Evolutionary conservation across 345 rosid species (phyloP).

Genomic region (Erodium maritimum): DNA sequence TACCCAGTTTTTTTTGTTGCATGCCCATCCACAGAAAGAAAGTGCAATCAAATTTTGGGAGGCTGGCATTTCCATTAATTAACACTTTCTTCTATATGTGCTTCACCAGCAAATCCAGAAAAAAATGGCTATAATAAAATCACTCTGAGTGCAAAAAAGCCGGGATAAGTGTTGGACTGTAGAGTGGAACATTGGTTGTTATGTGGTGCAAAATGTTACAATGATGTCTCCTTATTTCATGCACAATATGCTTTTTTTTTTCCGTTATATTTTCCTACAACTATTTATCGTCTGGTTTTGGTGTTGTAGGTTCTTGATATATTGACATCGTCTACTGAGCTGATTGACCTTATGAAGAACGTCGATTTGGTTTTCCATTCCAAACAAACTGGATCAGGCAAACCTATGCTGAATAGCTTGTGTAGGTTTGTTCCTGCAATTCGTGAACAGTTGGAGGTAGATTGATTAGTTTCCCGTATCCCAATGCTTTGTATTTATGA

Average conservation of each 20-base stretch:
- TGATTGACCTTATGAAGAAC: constrained; percentile 53
- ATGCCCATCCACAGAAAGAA: neutral
- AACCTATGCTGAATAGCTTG: constrained; percentile 29
- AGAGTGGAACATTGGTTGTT: neutral
- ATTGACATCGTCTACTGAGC: constrained; percentile 68
- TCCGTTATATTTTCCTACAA: neutral
- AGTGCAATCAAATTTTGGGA: neutral
- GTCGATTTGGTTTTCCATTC: constrained; percentile 53
- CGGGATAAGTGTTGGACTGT: neutral
- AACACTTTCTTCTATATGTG: too few species aligned
- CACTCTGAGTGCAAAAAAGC: too few species aligned
- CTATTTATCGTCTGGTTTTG: constrained; percentile 8
- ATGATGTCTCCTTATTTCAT: neutral
- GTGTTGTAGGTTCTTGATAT: constrained; percentile 45
- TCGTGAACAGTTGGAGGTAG: constrained; percentile 70
- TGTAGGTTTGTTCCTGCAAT: constrained; percentile 53
- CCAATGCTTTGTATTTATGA: neutral
- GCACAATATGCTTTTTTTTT: neutral
- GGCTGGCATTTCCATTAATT: neutral
- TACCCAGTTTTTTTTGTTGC: neutral
- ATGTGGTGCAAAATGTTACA: neutral
- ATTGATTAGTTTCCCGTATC: neutral
- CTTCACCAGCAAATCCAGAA: neutral
- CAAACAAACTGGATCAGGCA: constrained; percentile 43
- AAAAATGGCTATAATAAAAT: neutral